Evolutionary conservation across 177 flowering plant genomes (phyloP).

Genomic region (Vitis hybrid): DNA sequence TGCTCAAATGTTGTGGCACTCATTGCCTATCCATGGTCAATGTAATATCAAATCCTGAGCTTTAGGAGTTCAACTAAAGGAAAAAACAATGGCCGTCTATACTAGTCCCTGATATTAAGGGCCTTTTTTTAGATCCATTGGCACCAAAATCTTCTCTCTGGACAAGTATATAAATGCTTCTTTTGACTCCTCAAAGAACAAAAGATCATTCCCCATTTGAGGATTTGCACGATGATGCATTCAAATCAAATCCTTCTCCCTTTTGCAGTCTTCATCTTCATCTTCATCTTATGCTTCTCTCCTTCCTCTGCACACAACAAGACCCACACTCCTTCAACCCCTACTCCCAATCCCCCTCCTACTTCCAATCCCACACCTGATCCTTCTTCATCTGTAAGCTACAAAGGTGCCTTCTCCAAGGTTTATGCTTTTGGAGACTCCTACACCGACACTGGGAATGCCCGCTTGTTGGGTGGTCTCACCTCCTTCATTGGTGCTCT

Average conservation of each 20-base stretch:
- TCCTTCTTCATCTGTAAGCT: conserved; percentile 2
- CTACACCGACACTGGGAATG: conserved; percentile 43
- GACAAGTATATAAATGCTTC: not conserved
- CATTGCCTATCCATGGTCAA: not conserved
- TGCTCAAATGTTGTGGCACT: not conserved
- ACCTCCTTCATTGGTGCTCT: conserved; percentile 9
- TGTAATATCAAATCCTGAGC: not conserved
- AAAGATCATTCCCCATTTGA: not conserved
- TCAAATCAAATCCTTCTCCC: conserved; percentile 1
- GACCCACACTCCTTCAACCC: not conserved
- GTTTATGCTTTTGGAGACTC: conserved; percentile 49
- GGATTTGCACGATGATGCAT: not conserved
- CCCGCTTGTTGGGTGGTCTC: conserved; percentile 21
- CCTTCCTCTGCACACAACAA: conserved; percentile 11
- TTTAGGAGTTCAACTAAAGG: not conserved
- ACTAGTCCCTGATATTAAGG: conserved; percentile 8
- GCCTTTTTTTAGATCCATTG: not conserved
- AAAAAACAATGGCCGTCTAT: not conserved
- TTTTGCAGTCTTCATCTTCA: conserved; percentile 12
- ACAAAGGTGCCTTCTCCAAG: conserved; percentile 25
- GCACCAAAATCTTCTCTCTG: not conserved
- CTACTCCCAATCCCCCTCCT: not conserved
- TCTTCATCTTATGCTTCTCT: not conserved
- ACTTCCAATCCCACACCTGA: not conserved
- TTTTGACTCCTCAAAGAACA: not conserved